Percentiles rank a stretch among this genome's conserved stretches.
Conservation (phyloP, 177 flowering plant genomes). For the Vitis hybrid region DNA sequence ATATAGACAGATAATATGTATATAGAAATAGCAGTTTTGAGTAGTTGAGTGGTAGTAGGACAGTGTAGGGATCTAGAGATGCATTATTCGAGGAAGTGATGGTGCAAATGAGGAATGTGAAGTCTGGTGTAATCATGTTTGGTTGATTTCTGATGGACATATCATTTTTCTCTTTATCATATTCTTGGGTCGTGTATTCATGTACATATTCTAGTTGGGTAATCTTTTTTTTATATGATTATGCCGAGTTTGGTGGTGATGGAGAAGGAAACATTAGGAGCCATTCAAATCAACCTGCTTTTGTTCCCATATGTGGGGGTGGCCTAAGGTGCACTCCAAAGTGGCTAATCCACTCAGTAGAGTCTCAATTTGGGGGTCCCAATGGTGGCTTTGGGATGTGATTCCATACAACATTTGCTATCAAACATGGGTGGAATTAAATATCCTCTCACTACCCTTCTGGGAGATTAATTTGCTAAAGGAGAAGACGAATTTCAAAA, state of each 20-base stretch:
- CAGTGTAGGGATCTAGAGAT: background rate
- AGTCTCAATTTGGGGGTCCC: slow-evolving; percentile 8
- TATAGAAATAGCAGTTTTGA: too few relatives aligned
- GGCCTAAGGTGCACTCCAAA: background rate
- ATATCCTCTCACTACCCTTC: too few relatives aligned
- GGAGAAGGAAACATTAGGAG: slow-evolving; percentile 3
- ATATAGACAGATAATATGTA: too few relatives aligned
- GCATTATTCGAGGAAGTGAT: background rate
- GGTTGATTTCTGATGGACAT: slow-evolving; percentile 1
- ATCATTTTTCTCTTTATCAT: background rate
- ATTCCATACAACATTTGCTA: background rate
- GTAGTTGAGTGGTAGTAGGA: background rate
- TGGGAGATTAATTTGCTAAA: too few relatives aligned
- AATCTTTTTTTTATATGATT: background rate
- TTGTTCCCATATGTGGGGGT: background rate
- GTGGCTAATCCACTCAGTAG: slow-evolving; percentile 1
- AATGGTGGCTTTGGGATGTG: background rate
- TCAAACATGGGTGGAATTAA: too few relatives aligned
- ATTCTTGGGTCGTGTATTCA: background rate
- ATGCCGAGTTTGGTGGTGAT: slow-evolving; percentile 2
- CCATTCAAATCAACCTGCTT: slow-evolving; percentile 11
- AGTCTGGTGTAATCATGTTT: background rate
- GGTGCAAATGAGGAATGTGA: background rate
- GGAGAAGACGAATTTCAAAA: too few relatives aligned
- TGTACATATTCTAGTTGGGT: background rate